These are phyloP conservation scores for Phytophthora aleatoria DNA, from an alignment of 352 stramenopile species.

Conservation along the genomic window DNA sequence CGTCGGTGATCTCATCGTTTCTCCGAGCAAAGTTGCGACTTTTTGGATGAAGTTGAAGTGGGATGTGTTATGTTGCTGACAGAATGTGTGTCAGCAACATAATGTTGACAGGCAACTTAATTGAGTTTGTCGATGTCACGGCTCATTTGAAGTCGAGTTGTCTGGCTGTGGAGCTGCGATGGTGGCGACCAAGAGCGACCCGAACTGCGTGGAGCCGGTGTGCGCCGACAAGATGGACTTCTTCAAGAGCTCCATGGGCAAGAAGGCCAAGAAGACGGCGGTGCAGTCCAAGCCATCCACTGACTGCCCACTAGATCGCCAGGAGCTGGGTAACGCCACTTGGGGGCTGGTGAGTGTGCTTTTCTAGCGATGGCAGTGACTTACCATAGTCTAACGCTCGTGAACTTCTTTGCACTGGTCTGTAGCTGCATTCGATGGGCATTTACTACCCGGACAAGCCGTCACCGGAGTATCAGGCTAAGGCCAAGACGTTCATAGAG, in stretches of 20 bases:
- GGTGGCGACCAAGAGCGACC: slow-evolving; percentile 59
- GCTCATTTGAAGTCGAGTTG: slow-evolving; percentile 14
- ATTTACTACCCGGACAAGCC: slow-evolving; percentile 98
- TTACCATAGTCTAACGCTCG: slow-evolving; percentile 1
- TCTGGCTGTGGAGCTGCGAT: slow-evolving; percentile 12
- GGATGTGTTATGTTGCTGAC: neutral
- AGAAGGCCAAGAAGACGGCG: slow-evolving; percentile 30
- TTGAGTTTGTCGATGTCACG: neutral
- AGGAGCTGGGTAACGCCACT: slow-evolving; percentile 86
- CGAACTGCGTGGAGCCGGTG: slow-evolving; percentile 85
- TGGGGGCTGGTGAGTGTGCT: slow-evolving; percentile 79
- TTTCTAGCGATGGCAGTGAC: slow-evolving; percentile 6
- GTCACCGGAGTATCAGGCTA: slow-evolving; percentile 87
- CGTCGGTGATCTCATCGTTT: slow-evolving; percentile 29
- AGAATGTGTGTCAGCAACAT: slow-evolving; percentile 13
- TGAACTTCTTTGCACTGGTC: neutral
- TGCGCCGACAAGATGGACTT: slow-evolving; percentile 88
- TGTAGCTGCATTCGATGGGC: slow-evolving; percentile 92
- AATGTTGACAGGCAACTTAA: slow-evolving; percentile 10
- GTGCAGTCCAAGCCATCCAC: slow-evolving; percentile 24
- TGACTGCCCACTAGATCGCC: slow-evolving; percentile 86
- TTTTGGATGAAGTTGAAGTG: slow-evolving; percentile 27
- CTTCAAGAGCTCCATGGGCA: slow-evolving; percentile 77
- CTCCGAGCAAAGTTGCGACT: neutral
- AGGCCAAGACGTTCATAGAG: slow-evolving; percentile 91